Evolutionary conservation across 192 early-diverging fungal species (phyloP).

Genomic region (Coemansia sp.): DNA sequence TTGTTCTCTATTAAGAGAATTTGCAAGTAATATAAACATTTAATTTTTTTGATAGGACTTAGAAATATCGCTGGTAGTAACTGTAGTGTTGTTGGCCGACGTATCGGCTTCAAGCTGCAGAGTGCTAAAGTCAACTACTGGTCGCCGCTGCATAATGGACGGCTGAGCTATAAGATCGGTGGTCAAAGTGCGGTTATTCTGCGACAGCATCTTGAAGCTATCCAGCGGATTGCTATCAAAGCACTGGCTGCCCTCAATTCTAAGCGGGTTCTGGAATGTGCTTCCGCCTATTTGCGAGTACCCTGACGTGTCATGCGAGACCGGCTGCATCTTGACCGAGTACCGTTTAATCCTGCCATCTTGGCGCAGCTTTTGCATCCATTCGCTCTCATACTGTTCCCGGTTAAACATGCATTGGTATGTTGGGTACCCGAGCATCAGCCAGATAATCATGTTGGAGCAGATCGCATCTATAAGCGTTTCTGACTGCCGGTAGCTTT

Average conservation of each 20-base stretch:
- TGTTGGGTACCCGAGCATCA: constrained; percentile 26
- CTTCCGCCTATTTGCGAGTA: constrained; percentile 17
- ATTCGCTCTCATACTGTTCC: constrained; percentile 21
- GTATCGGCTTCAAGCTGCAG: background rate
- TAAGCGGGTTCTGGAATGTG: background rate
- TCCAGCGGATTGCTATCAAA: background rate
- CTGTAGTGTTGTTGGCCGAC: background rate
- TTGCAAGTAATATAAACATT: background rate
- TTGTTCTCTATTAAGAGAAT: background rate
- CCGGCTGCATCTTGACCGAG: constrained; percentile 4
- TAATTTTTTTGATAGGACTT: background rate
- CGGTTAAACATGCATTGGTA: constrained; percentile 20
- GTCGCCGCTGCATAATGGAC: background rate
- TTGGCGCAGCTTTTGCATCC: constrained; percentile 21
- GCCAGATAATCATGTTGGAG: constrained; percentile 14
- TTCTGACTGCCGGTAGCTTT: constrained; percentile 12
- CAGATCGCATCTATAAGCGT: constrained; percentile 15
- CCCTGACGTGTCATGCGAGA: constrained; percentile 3
- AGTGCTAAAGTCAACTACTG: background rate
- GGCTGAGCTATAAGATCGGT: background rate
- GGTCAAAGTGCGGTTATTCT: background rate
- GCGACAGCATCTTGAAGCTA: background rate
- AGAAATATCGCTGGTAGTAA: background rate
- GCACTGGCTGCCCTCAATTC: background rate
- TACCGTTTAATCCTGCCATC: constrained; percentile 21